phyloP scores from a whole-genome alignment of 2,329 filamentous ascomycete species.

The Orbilia quercus region DNA sequence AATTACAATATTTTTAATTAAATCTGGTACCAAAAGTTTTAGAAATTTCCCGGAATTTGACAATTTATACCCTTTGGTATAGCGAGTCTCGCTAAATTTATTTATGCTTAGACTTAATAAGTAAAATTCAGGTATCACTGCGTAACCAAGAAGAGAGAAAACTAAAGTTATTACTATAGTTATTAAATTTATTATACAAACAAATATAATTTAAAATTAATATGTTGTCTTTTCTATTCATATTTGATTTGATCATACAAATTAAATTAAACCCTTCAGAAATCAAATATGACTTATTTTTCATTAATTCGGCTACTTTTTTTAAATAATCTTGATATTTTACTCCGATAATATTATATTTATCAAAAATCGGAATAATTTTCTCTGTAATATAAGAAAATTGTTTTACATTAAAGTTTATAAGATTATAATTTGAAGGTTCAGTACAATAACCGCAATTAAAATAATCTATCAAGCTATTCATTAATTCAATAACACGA shows the following conservation, averaged over 20 bases:
- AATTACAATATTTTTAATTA: slow-evolving; percentile 36
- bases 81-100: no score
- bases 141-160: no score
- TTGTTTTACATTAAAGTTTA: slow-evolving; percentile 14
- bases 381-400: slow-evolving; percentile 22
- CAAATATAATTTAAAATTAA: no score
- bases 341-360: slow-evolving; percentile 28
- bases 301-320: slow-evolving; percentile 22
- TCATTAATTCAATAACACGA: slow-evolving; percentile 17
- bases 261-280: slow-evolving; percentile 14
- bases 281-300: slow-evolving; percentile 21
- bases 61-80: slow-evolving; percentile 32
- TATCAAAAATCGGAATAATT: slow-evolving; percentile 21
- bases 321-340: slow-evolving; percentile 5
- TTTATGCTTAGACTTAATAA: no score
- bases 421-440: slow-evolving; percentile 4
- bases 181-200: no score
- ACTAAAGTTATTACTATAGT: no score
- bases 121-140: no score
- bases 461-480: slow-evolving; percentile 10
- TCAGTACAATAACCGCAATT: slow-evolving; percentile 6
- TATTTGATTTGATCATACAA: slow-evolving; percentile 22
- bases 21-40: slow-evolving; percentile 51
- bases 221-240: no score
- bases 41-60: slow-evolving; percentile 44